Percentiles rank a stretch among this genome's conserved stretches.
These are phyloP conservation scores for Macrocybe gigantea DNA, from an alignment of 768 basidiomycete genomes.

Conservation along the genomic window DNA sequence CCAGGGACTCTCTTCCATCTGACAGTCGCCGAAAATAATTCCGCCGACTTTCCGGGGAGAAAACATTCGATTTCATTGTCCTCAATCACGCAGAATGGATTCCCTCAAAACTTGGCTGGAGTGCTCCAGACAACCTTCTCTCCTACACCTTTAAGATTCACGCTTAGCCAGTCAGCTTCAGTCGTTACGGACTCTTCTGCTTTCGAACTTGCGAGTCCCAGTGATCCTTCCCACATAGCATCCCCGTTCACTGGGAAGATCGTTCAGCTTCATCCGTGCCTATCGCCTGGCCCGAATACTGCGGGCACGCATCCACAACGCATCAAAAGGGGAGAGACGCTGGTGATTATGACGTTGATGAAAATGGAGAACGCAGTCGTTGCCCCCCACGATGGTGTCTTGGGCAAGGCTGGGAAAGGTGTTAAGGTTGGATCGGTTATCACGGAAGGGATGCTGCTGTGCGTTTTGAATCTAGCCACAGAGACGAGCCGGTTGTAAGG, in stretches of 20 bases:
- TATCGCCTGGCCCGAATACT: conserved; percentile 6
- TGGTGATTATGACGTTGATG: conserved; percentile 31
- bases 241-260: conserved; percentile 32
- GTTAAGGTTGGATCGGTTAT: conserved; percentile 24
- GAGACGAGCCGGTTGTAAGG: conserved; percentile 2
- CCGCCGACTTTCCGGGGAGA: not conserved
- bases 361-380: conserved; percentile 33
- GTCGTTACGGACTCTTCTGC: conserved; percentile 16
- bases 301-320: not conserved
- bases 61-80: conserved; percentile 26
- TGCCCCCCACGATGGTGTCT: conserved; percentile 21
- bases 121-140: conserved; percentile 26
- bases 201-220: conserved; percentile 30
- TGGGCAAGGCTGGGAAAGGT: conserved; percentile 25
- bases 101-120: conserved; percentile 29
- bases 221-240: conserved; percentile 21
- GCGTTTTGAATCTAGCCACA: conserved; percentile 11
- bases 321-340: conserved; percentile 26
- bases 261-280: conserved; percentile 26
- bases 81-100: conserved; percentile 27
- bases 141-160: conserved; percentile 21
- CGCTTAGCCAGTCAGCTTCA: conserved; percentile 25
- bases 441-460: conserved; percentile 28
- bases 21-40: conserved; percentile 8
- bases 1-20: conserved; percentile 32